Percentiles rank a stretch among this genome's conserved stretches.
Evolutionary conservation across 1,139 yeast species (phyloP).

Genomic region (Hyphopichia pseudoburtonii): DNA sequence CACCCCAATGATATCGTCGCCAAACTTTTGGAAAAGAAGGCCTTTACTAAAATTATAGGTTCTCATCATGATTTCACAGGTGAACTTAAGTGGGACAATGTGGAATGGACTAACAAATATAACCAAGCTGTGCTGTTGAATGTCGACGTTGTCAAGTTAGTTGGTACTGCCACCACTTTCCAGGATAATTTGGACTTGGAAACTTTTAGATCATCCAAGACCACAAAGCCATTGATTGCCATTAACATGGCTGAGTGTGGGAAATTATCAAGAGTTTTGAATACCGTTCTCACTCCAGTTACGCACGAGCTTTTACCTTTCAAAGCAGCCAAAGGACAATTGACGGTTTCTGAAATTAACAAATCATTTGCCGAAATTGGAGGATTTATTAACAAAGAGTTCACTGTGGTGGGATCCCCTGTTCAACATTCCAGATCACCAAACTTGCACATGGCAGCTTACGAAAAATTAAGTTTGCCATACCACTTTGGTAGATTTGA

Average conservation of each 20-base stretch:
- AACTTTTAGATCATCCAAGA: conserved; percentile 56
- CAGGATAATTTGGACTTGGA: conserved; percentile 74
- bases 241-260: conserved; percentile 81
- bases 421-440: conserved; percentile 89
- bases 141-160: conserved; percentile 79
- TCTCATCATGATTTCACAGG: conserved; percentile 78
- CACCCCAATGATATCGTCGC: conserved; percentile 32
- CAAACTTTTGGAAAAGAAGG: conserved; percentile 38
- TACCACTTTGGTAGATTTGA: conserved; percentile 69
- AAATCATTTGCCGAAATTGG: conserved; percentile 62
- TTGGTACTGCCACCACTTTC: conserved; percentile 67
- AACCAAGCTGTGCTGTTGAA: conserved; percentile 64
- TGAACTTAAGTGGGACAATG: conserved; percentile 58
- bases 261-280: conserved; percentile 75
- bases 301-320: conserved; percentile 65
- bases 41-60: conserved; percentile 72
- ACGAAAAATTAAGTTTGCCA: conserved; percentile 73
- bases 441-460: conserved; percentile 75
- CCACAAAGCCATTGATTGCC: conserved; percentile 69
- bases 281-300: conserved; percentile 77
- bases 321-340: conserved; percentile 78
- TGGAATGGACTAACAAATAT: conserved; percentile 75
- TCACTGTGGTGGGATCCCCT: conserved; percentile 81
- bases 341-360: conserved; percentile 63
- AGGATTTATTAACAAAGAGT: conserved; percentile 53